These are phyloP conservation scores for Panaeolus cyanescens DNA, from an alignment of 768 basidiomycete genomes.

Conservation along the genomic window DNA sequence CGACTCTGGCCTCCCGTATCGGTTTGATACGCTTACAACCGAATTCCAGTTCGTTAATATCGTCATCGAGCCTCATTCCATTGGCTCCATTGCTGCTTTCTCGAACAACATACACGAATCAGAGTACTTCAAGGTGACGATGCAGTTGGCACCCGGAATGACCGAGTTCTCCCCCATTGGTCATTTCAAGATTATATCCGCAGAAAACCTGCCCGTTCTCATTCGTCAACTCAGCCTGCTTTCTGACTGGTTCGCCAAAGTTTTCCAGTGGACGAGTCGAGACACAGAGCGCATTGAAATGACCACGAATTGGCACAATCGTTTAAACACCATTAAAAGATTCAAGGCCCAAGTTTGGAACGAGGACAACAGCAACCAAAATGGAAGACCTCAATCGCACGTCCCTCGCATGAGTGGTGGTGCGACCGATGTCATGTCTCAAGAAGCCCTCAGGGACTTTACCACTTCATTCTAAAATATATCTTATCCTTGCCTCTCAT, in stretches of 20 bases:
- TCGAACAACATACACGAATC: slow-evolving; percentile 85
- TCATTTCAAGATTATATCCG: slow-evolving; percentile 92
- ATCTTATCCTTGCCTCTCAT: not conserved
- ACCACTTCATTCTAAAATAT: slow-evolving; percentile 47
- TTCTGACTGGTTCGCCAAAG: slow-evolving; percentile 87
- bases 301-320: slow-evolving; percentile 86
- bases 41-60: slow-evolving; percentile 98
- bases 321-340: slow-evolving; percentile 77
- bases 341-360: slow-evolving; percentile 49
- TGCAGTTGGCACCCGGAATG: slow-evolving; percentile 89
- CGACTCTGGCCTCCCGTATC: slow-evolving; percentile 88
- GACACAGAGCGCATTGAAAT: slow-evolving; percentile 77
- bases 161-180: slow-evolving; percentile 93
- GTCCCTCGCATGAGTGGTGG: slow-evolving; percentile 8
- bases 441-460: slow-evolving; percentile 59
- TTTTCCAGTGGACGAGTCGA: slow-evolving; percentile 73
- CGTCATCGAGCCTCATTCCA: slow-evolving; percentile 91
- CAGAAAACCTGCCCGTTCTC: slow-evolving; percentile 81
- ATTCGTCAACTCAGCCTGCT: slow-evolving; percentile 87
- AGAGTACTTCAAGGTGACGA: slow-evolving; percentile 94
- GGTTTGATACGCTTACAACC: slow-evolving; percentile 88
- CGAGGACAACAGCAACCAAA: slow-evolving; percentile 17
- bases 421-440: slow-evolving; percentile 47
- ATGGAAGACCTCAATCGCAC: slow-evolving; percentile 9
- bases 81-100: slow-evolving; percentile 82